A percentile compares a stretch with the other conserved stretches of the same genome.
Conservation (phyloP, 768 basidiomycete species). For the Amanita molliuscula region DNA sequence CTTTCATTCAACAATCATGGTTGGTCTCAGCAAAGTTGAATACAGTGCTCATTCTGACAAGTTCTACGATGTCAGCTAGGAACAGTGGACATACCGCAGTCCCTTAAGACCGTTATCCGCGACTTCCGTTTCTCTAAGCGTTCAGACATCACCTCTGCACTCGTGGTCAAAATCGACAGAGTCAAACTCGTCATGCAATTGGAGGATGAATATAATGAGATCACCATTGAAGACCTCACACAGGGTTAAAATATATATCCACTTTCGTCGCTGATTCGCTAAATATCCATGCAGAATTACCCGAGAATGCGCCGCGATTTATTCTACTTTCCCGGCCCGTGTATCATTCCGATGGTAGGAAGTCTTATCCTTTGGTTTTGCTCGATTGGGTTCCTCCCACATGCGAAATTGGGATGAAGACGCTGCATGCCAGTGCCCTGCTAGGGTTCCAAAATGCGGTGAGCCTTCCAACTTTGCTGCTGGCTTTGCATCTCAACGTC, state of each 20-base stretch:
- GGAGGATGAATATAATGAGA: conserved; percentile 68
- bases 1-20: conserved; percentile 2
- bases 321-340: conserved; percentile 80
- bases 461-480: conserved; percentile 16
- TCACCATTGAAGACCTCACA: conserved; percentile 76
- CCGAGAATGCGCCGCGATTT: conserved; percentile 80
- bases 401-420: conserved; percentile 66
- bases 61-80: not conserved
- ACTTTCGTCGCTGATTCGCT: not conserved
- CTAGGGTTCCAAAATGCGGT: conserved; percentile 74
- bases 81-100: conserved; percentile 83
- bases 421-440: conserved; percentile 77
- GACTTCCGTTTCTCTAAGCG: conserved; percentile 75
- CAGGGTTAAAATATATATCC: conserved; percentile 48
- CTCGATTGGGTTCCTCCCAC: conserved; percentile 82
- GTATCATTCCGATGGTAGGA: conserved; percentile 70
- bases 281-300: conserved; percentile 49
- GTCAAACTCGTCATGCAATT: conserved; percentile 71
- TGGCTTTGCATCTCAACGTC: not conserved
- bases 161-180: conserved; percentile 90
- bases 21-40: not conserved
- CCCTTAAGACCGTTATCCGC: conserved; percentile 67
- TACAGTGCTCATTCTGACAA: conserved; percentile 19
- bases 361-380: conserved; percentile 75
- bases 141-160: conserved; percentile 61